A percentile compares a stretch with the other conserved stretches of the same genome.
Conservation (phyloP, 129 eudicot genomes). For the Rutidosis leptorrhynchoides region DNA sequence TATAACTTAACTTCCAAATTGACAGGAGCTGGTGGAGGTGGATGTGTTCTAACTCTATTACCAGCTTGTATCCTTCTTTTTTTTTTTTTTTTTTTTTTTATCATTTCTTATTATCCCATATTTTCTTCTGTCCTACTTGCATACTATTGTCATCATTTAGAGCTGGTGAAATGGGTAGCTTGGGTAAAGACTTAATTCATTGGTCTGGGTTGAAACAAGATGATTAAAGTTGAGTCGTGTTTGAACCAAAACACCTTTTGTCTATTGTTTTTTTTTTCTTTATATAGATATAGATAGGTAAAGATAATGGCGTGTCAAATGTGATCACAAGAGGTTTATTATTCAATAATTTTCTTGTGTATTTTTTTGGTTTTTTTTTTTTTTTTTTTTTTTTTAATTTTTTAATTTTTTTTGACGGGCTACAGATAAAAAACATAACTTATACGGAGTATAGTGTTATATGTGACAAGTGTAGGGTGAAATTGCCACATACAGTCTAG, state of each 20-base stretch:
- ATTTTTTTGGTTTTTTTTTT: neutral
- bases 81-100: neutral
- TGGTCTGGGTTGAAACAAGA: neutral
- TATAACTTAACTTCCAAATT: slow-evolving; percentile 75
- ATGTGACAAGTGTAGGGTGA: neutral
- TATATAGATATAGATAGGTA: too few relatives aligned
- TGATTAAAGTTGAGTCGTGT: neutral
- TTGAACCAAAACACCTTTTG: neutral
- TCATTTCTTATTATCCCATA: too few relatives aligned
- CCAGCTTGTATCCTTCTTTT: slow-evolving; percentile 81
- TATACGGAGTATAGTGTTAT: too few relatives aligned
- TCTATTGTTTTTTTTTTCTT: neutral
- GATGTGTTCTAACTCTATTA: slow-evolving; percentile 87
- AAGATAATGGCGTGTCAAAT: neutral
- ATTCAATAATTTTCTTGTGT: neutral
- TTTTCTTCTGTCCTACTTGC: too few relatives aligned
- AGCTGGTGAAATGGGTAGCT: neutral
- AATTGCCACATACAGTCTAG: neutral
- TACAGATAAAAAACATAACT: neutral
- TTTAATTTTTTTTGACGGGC: neutral
- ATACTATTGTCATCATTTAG: neutral
- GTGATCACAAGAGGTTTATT: neutral
- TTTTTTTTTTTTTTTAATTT: neutral
- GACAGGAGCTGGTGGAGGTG: slow-evolving; percentile 99
- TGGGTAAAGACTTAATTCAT: neutral